Conservation (phyloP, 2,329 filamentous ascomycete genomes). For the Sporothrix luriei region DNA sequence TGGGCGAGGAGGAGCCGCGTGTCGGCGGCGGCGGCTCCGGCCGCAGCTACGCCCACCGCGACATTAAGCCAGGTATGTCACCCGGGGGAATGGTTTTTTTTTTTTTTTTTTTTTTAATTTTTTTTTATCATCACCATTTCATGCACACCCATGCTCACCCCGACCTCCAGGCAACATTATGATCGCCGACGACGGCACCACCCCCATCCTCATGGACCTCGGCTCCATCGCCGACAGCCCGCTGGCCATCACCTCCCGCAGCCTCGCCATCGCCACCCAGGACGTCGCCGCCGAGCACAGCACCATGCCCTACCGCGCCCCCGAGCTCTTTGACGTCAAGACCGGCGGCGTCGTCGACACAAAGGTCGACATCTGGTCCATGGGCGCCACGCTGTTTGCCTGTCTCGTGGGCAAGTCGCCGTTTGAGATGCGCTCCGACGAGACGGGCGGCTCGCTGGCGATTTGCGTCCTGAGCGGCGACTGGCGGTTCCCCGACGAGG, state of each 20-base stretch:
- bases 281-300: conserved; percentile 94
- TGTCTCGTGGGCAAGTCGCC: conserved; percentile 95
- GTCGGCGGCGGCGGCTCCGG: conserved; percentile 66
- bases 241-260: conserved; percentile 84
- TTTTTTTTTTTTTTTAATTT: not conserved
- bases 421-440: conserved; percentile 92
- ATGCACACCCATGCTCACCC: not conserved
- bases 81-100: no score
- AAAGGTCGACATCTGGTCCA: conserved; percentile 96
- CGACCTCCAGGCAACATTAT: conserved; percentile 77
- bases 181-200: conserved; percentile 88
- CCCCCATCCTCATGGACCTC: conserved; percentile 95
- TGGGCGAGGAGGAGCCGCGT: conserved; percentile 71
- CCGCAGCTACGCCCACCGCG: conserved; percentile 86
- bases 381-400: conserved; percentile 96
- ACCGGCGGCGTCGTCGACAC: conserved; percentile 90
- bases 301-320: conserved; percentile 97
- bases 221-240: conserved; percentile 88
- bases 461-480: conserved; percentile 92
- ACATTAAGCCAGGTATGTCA: conserved; percentile 87
- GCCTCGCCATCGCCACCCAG: conserved; percentile 86
- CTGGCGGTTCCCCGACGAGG: conserved; percentile 94
- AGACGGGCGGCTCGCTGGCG: conserved; percentile 90
- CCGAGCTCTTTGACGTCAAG: conserved; percentile 97
- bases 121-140: no score